Evolutionary conservation across 768 basidiomycete genomes (phyloP), one percentile per base, ranked within the genome.

Genomic region (Leccinellum luteum): DNA sequence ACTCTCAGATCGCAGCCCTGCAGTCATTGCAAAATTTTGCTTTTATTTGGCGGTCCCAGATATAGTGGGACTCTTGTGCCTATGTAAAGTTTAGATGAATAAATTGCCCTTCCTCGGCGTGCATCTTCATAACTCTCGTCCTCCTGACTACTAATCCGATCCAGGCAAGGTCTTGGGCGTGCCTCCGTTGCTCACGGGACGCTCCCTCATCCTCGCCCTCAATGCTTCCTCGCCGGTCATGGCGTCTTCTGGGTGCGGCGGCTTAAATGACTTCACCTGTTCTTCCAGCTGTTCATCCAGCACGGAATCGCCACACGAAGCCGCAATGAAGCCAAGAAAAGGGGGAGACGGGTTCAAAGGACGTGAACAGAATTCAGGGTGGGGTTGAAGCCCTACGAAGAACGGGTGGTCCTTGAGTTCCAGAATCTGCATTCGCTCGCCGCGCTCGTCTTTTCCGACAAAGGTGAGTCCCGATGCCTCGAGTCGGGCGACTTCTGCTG

Each of bases 331-430:
- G 14, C 97, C 97, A 53, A 99, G 87, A 85, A 98, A 98, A 0
- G 94, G 89, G 0, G 97, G 97, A 0, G 94, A 97, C 2, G 97
- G 97, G 75, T 99, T 98, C 44, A 99, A 79, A 2, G 97, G 97
- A 28, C 97, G 87, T 23, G 97, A 95, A 78, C 96, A 98, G 77
- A 99, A 95, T 74, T 99, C 97, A 1, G 97, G 97, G 68, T 99
- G 97, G 1, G 97, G 92, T 76, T 99, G 97, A 45, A 99, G 79
- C 23, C 85, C 97, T 45, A 96, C 76, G 69, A 95, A 98, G 79
- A 85, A 99, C 2, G 94, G 92, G 73, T 99, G 97, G 64, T 91
- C 95, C 62, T 77, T 81, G 44, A 98, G 76, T 75, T 99, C 97
- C 57, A 95, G 78, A 55, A 94, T 84, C 76, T 99, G 97, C 97